Conservation (phyloP, 2,329 filamentous ascomycete genomes). For the Venturia pyrina region DNA sequence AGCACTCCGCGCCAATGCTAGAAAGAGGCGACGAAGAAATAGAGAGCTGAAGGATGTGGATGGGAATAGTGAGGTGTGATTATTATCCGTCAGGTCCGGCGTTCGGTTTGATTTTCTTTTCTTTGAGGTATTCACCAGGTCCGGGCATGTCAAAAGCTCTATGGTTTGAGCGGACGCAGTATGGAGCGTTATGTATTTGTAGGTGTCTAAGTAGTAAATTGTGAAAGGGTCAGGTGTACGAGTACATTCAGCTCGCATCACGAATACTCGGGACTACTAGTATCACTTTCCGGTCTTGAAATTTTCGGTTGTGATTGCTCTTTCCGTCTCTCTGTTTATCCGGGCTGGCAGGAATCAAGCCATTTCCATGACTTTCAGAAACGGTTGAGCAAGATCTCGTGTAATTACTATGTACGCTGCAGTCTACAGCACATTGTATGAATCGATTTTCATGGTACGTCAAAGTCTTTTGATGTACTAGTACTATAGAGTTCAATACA, state of each 20-base stretch:
- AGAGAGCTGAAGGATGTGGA: slow-evolving; percentile 8
- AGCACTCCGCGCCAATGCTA: slow-evolving; percentile 44
- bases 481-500: too few species aligned
- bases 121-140: neutral
- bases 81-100: neutral
- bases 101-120: neutral
- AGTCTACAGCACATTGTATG: too few species aligned
- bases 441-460: too few species aligned
- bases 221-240: neutral
- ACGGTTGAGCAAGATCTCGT: too few species aligned
- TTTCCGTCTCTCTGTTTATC: neutral
- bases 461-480: too few species aligned
- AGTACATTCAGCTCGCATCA: neutral
- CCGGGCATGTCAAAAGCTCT: neutral
- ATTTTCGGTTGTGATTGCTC: neutral
- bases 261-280: neutral
- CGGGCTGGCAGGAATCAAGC: too few species aligned
- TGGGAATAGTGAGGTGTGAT: neutral
- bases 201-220: neutral
- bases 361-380: too few species aligned
- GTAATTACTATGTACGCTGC: too few species aligned
- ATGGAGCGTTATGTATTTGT: neutral
- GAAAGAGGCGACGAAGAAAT: slow-evolving; percentile 49
- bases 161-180: neutral
- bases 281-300: neutral